phyloP scores from a whole-genome alignment of 306 rosid genomes.

The Casuarina cunninghamiana region DNA sequence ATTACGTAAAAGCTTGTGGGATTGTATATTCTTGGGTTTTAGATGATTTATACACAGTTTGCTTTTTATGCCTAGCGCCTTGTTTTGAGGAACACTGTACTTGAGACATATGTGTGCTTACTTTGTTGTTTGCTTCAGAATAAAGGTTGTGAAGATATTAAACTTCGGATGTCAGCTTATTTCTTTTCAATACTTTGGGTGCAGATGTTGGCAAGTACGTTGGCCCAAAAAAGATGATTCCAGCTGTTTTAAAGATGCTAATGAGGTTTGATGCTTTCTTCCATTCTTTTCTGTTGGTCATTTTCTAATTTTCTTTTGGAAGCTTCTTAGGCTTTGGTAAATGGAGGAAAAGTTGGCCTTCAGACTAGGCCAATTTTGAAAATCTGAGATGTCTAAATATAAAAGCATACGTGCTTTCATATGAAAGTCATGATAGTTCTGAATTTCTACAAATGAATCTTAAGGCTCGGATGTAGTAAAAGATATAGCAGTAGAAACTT shows the following conservation, averaged over 20 bases:
- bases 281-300: background rate
- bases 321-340: background rate
- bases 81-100: background rate
- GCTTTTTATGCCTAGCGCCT: background rate
- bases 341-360: background rate
- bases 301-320: background rate
- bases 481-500: background rate
- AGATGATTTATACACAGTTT: background rate
- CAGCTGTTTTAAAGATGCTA: slow-evolving; percentile 51
- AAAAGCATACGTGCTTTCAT: background rate
- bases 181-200: background rate
- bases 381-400: background rate
- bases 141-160: background rate
- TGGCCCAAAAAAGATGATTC: slow-evolving; percentile 49
- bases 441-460: background rate
- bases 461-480: background rate
- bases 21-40: background rate
- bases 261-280: slow-evolving; percentile 39
- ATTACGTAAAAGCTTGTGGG: background rate
- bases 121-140: background rate
- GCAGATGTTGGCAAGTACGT: slow-evolving; percentile 52
- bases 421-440: background rate
- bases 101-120: background rate
- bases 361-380: background rate
- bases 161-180: background rate